These are phyloP conservation scores for Ganoderma lingzhi DNA, from an alignment of 1,284 basidiomycete genomes.

Conservation along the genomic window DNA sequence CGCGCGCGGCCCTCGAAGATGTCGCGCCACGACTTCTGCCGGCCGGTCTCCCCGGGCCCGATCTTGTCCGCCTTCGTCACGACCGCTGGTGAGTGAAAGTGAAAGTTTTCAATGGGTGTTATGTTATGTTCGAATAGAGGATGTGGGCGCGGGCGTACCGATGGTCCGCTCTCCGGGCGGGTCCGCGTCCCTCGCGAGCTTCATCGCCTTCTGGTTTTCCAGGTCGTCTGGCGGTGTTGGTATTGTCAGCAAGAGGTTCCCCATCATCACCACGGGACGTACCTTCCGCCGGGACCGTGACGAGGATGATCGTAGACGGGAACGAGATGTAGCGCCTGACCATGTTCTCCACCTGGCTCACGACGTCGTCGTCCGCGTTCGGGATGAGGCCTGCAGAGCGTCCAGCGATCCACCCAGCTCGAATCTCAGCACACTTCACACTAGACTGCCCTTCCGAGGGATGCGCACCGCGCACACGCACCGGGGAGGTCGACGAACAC, in stretches of 20 bases:
- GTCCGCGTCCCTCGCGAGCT: slow-evolving; percentile 58
- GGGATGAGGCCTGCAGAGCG: slow-evolving; percentile 56
- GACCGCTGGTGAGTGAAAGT: too few relatives aligned
- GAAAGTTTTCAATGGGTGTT: too few relatives aligned
- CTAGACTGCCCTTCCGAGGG: background rate
- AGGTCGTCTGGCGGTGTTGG: slow-evolving; percentile 57
- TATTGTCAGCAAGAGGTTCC: background rate
- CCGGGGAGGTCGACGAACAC: slow-evolving; percentile 65
- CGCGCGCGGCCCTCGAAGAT: slow-evolving; percentile 51
- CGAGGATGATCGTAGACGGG: slow-evolving; percentile 59
- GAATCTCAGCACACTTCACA: background rate
- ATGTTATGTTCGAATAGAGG: background rate
- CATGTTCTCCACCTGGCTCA: slow-evolving; percentile 52
- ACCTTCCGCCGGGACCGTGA: slow-evolving; percentile 68
- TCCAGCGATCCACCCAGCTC: slow-evolving; percentile 49
- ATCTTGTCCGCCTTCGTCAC: slow-evolving; percentile 70
- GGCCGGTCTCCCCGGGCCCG: slow-evolving; percentile 48
- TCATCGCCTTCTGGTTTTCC: slow-evolving; percentile 63
- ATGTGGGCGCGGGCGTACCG: slow-evolving; percentile 44
- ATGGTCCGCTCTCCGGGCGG: slow-evolving; percentile 61
- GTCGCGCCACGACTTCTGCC: slow-evolving; percentile 52
- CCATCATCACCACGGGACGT: slow-evolving; percentile 15
- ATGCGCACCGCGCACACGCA: slow-evolving; percentile 1
- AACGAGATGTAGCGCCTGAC: slow-evolving; percentile 51
- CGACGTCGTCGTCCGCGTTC: slow-evolving; percentile 49